These are phyloP conservation scores for Podila epicladia DNA, from an alignment of 192 early-diverging fungal species.

Conservation along the genomic window DNA sequence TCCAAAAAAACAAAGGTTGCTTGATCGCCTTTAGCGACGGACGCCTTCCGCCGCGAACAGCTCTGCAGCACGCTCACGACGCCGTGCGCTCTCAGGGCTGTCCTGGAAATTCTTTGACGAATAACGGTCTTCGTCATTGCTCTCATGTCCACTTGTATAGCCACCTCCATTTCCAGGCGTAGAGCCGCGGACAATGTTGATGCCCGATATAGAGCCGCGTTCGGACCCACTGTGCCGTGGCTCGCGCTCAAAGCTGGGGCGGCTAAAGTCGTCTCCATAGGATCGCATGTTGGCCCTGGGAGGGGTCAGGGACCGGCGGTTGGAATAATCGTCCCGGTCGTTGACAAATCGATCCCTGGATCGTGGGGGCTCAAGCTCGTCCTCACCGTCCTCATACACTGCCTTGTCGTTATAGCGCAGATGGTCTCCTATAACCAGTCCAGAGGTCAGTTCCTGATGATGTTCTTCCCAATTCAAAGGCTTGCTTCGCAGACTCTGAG, in stretches of 20 bases:
- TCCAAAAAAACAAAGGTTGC: background rate
- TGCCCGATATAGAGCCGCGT: slow-evolving; percentile 10
- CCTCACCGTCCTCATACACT: slow-evolving; percentile 32
- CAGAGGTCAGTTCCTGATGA: slow-evolving; percentile 21
- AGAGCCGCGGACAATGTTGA: slow-evolving; percentile 5
- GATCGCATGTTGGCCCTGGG: slow-evolving; percentile 47
- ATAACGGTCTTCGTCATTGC: slow-evolving; percentile 24
- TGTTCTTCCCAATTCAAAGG: slow-evolving; percentile 21
- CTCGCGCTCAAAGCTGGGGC: slow-evolving; percentile 39
- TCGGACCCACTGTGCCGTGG: slow-evolving; percentile 33
- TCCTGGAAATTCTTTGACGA: background rate
- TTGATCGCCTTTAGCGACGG: slow-evolving; percentile 6
- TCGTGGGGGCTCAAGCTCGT: slow-evolving; percentile 34
- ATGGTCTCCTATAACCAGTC: slow-evolving; percentile 24
- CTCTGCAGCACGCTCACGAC: slow-evolving; percentile 40
- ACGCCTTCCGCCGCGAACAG: slow-evolving; percentile 37
- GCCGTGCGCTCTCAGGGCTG: slow-evolving; percentile 29
- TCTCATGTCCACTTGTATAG: slow-evolving; percentile 2
- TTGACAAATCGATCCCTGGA: slow-evolving; percentile 26
- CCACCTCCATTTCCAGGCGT: background rate
- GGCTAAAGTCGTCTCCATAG: slow-evolving; percentile 31
- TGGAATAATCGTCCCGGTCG: slow-evolving; percentile 30
- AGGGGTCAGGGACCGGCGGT: slow-evolving; percentile 39
- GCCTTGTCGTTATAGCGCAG: slow-evolving; percentile 38
- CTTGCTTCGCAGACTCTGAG: slow-evolving; percentile 22